Base-by-base conservation (phyloP, 345 rosid species). In the Eucalyptus sp. region DNA sequence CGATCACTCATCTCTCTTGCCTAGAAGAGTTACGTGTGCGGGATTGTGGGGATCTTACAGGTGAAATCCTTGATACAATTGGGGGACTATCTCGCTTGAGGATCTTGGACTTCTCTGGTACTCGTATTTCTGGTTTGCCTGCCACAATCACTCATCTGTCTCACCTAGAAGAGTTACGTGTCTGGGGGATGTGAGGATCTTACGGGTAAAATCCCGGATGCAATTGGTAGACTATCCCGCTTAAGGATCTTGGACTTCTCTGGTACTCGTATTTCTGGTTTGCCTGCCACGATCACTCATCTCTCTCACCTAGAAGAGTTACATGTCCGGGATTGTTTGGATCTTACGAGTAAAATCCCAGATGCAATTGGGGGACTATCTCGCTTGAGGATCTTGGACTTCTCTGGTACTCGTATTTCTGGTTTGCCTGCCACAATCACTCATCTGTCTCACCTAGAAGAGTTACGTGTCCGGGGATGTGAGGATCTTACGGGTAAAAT, bases 151-250 rank as follows among this genome's bases (percentile, higher is more conserved):
- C 56, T 2, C 18, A 6, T 51, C 56, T 51, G 2, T 51, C 56
- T 51, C 56, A 0, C 22, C 22, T 5, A 0, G 17, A 14, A 50
- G 51, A 50, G 51, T 50, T 50, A 50, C 7, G 0, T 13, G 7
- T 50, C 16, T 6, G 0, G 2, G 6, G 0, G 13, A n/a, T 50
- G 51, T 50, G 0, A 0, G 51, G 0, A 13, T 13, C 6, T 50
- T 2, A 4, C 0, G 6, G 0, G 2, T 0, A 0, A 13, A 13
- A 50, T 50, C 6, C 16, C 6, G 5, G 1, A 50, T 50, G 16
- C 16, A 50, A 13, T 50, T 5, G 16, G 6, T 0, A 0, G 0
- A 15, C 56, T 17, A 51, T 51, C 56, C 25, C 2, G 22, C 37
- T 51, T 51, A 4, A 51, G 56, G 22, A 51, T 51, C 56, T 51